A percentile compares a stretch with the other conserved stretches of the same genome.
These are phyloP conservation scores for Flaveria floridana DNA, from an alignment of 140 eudicot genomes.

Conservation along the genomic window DNA sequence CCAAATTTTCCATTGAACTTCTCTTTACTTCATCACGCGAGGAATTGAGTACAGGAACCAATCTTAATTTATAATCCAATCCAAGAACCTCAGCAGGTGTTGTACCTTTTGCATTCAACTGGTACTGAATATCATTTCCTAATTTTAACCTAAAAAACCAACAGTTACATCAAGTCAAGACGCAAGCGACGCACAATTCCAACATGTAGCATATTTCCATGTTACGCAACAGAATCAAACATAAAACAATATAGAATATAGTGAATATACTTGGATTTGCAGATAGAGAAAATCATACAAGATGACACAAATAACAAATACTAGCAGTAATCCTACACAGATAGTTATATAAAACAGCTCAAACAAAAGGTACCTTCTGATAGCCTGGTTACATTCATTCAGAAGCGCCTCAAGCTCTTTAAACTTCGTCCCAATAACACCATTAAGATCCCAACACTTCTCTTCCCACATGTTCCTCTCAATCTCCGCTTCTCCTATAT, in stretches of 20 bases:
- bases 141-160: constrained; percentile 64
- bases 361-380: constrained; percentile 48
- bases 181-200: background rate
- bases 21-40: constrained; percentile 60
- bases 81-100: constrained; percentile 80
- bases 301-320: background rate
- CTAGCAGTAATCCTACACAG: background rate
- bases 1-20: constrained; percentile 60
- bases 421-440: constrained; percentile 51
- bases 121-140: constrained; percentile 66
- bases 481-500: constrained; percentile 65
- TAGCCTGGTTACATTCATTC: constrained; percentile 76
- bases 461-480: constrained; percentile 83
- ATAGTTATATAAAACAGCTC: background rate
- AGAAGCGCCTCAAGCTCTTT: constrained; percentile 72
- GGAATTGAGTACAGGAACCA: constrained; percentile 66
- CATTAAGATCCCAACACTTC: constrained; percentile 67
- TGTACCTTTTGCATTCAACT: constrained; percentile 65
- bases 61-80: constrained; percentile 59
- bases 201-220: background rate
- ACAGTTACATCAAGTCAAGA: background rate
- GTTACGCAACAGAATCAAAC: constrained; percentile 24
- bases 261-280: too few species aligned
- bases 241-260: background rate
- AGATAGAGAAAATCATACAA: too few species aligned